Evolutionary conservation across 139 green algal genomes (phyloP), one percentile per base, ranked within the genome.

Genomic region (Diplosphaera chodatii): DNA sequence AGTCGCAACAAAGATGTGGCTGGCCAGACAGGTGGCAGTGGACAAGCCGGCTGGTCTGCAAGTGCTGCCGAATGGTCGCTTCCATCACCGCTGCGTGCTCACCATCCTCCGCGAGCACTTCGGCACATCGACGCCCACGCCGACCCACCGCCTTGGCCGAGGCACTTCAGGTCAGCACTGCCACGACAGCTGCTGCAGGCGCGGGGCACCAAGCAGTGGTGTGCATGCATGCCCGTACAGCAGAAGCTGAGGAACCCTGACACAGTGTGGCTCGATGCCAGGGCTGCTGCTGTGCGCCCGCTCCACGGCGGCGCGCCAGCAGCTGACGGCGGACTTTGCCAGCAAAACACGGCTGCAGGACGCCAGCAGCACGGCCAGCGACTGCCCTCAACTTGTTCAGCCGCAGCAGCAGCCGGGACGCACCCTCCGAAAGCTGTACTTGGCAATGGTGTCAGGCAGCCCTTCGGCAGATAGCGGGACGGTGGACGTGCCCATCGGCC

Each of bases 211-310:
- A n/a, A n/a, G n/a, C n/a, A n/a, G n/a, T n/a, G n/a, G n/a, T n/a
- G n/a, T n/a, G n/a, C n/a, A n/a, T 59, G 48, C 48, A 59, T 23
- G 13, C 16, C 13, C 4, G 48, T 25, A 21, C 16, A 59, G 48
- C 10, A 8, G 37, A 48, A 13, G 10, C 37, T 48, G 10, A 21
- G 37, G 37, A 13, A 8, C 13, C 10, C 10, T 21, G 13, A 48
- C 37, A 13, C 13, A 13, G 10, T 48, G 37, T 13, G 10, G 8
- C 10, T 13, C 37, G 37, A 21, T 13, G 10, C 16, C 48, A 59
- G 80, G 80, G 72, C 34, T 87, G 23, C 71, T 87, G 62, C 66
- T 87, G 33, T 85, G 79, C 37, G 76, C 75, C 1, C 73, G 71
- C 59, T 82, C 74, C 1, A 21, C 41, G 1, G 33, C 29, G 20